A percentile compares a stretch with the other conserved stretches of the same genome.
These are phyloP conservation scores for Debaryomyces singareniensis DNA, from an alignment of 1,139 yeast genomes.

Conservation along the genomic window DNA sequence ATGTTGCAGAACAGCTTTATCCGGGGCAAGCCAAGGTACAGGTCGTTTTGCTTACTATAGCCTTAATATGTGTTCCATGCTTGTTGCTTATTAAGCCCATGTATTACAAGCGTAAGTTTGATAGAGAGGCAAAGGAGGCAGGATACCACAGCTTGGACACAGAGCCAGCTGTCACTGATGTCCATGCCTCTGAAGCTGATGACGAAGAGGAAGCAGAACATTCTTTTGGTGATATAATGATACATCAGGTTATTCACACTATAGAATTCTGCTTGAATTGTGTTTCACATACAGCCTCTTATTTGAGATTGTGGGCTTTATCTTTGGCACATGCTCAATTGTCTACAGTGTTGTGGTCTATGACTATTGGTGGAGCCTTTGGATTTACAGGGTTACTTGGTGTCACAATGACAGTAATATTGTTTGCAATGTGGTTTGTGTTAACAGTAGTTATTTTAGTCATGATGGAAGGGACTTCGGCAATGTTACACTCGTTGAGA, in stretches of 20 bases:
- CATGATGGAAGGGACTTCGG: slow-evolving; percentile 82
- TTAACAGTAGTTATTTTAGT: slow-evolving; percentile 70
- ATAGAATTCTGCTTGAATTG: slow-evolving; percentile 75
- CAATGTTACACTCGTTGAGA: slow-evolving; percentile 79
- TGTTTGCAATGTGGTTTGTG: slow-evolving; percentile 76
- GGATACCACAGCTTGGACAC: slow-evolving; percentile 24
- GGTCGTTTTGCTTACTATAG: slow-evolving; percentile 49
- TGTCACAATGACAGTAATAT: slow-evolving; percentile 45
- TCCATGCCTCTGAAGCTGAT: slow-evolving; percentile 19
- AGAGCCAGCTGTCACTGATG: slow-evolving; percentile 18
- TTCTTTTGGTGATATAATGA: slow-evolving; percentile 69
- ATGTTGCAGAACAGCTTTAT: slow-evolving; percentile 59
- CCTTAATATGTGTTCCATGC: slow-evolving; percentile 75
- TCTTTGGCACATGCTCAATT: slow-evolving; percentile 76
- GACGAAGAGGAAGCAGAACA: slow-evolving; percentile 45
- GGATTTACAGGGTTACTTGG: slow-evolving; percentile 46
- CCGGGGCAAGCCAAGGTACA: slow-evolving; percentile 60
- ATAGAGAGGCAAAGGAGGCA: slow-evolving; percentile 30
- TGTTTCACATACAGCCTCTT: slow-evolving; percentile 76
- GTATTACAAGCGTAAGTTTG: slow-evolving; percentile 31
- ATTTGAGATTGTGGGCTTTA: slow-evolving; percentile 72
- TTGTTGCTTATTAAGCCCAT: slow-evolving; percentile 64
- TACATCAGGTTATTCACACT: slow-evolving; percentile 75
- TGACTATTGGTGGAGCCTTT: slow-evolving; percentile 62
- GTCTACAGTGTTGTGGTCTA: slow-evolving; percentile 69